phyloP scores from a whole-genome alignment of 2,329 filamentous ascomycete species.

The Sclerotinia glacialis region DNA sequence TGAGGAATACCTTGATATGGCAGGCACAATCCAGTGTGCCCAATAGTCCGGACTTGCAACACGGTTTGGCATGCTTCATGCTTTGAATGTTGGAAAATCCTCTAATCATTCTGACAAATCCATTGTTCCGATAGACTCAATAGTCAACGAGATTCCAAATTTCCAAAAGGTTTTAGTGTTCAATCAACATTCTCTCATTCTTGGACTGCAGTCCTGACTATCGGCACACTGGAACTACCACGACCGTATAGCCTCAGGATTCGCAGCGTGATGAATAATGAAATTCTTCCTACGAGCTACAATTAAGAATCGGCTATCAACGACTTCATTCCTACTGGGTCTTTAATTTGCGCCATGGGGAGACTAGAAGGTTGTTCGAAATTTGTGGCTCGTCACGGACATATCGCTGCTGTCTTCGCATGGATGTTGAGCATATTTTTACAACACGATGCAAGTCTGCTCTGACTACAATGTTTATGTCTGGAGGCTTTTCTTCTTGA shows the following conservation, averaged over 20 bases:
- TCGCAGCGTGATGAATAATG: background rate
- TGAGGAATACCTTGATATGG: background rate
- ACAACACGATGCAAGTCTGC: background rate
- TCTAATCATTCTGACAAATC: background rate
- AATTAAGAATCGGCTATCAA: background rate
- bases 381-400: background rate
- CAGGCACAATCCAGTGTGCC: background rate
- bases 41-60: background rate
- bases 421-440: background rate
- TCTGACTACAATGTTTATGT: background rate
- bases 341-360: background rate
- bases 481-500: background rate
- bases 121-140: background rate
- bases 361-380: background rate
- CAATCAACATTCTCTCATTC: background rate
- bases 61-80: background rate
- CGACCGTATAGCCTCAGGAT: background rate
- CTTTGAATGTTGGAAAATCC: background rate
- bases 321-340: background rate
- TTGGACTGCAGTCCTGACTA: background rate
- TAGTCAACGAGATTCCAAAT: too few relatives aligned
- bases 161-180: background rate
- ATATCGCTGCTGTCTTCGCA: background rate
- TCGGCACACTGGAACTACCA: background rate
- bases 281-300: too few relatives aligned